Percentiles rank a stretch among this genome's conserved stretches.
phyloP scores from a whole-genome alignment of 108 stramenopile species.

The Skeletonema marinoi region DNA sequence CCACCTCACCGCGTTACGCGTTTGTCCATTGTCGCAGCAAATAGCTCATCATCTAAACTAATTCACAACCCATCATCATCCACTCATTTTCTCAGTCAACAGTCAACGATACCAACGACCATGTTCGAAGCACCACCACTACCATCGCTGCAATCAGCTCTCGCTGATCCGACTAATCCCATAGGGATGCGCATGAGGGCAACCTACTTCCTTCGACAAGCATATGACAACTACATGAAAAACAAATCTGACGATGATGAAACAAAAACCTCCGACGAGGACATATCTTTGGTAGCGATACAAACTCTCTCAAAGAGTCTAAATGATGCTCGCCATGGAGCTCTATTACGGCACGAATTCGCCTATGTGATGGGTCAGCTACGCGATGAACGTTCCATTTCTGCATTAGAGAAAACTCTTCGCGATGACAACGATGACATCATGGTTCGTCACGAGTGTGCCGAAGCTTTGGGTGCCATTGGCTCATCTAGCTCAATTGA shows the following conservation, averaged over 20 bases:
- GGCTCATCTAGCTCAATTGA: conserved; percentile 49
- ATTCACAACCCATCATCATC: no score
- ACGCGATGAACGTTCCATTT: conserved; percentile 65
- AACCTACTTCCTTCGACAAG: conserved; percentile 76
- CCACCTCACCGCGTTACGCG: no score
- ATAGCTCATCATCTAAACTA: no score
- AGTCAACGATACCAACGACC: no score
- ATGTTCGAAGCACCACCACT: conserved; percentile 73
- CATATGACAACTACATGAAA: conserved; percentile 40
- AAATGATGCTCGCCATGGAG: conserved; percentile 63
- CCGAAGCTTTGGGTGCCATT: conserved; percentile 91
- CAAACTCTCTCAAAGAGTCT: conserved; percentile 57
- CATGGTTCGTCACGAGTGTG: conserved; percentile 98
- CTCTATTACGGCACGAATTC: conserved; percentile 95
- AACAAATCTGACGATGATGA: conserved; percentile 16
- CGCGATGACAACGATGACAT: conserved; percentile 68
- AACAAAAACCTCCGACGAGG: conserved; percentile 19
- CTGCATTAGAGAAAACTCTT: conserved; percentile 55
- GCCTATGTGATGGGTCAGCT: conserved; percentile 98
- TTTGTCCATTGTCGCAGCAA: no score
- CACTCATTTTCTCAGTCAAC: no score
- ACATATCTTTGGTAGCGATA: conserved; percentile 38
- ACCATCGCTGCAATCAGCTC: conserved; percentile 41
- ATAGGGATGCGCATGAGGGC: conserved; percentile 91
- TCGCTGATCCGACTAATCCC: conserved; percentile 65